phyloP scores from a whole-genome alignment of 495 filamentous ascomycete species.

The Aspergillus hancockii region DNA sequence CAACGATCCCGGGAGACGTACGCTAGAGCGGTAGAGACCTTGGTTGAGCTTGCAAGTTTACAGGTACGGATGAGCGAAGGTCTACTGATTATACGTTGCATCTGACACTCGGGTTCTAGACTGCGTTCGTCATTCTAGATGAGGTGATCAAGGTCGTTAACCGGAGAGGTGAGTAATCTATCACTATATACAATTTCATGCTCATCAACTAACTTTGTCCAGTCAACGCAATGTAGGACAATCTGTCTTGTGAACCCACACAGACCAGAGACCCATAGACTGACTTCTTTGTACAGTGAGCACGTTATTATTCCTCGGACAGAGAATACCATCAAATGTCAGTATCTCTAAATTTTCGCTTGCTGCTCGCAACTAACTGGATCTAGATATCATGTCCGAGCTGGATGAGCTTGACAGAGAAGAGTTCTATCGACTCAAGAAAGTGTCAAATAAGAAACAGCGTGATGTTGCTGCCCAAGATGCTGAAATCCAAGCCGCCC shows the following conservation, averaged over 20 bases:
- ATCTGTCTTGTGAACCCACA: neutral
- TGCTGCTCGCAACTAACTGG: conserved; percentile 19
- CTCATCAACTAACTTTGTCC: conserved; percentile 26
- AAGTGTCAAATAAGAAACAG: conserved; percentile 95
- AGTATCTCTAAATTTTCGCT: conserved; percentile 23
- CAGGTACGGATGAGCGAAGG: conserved; percentile 51
- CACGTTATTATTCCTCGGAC: conserved; percentile 98
- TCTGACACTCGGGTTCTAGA: conserved; percentile 47
- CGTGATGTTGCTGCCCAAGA: conserved; percentile 74
- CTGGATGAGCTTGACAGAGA: conserved; percentile 97
- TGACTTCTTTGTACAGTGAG: conserved; percentile 47
- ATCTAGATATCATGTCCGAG: conserved; percentile 91
- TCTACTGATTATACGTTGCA: neutral
- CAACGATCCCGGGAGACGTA: conserved; percentile 95
- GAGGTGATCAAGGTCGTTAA: conserved; percentile 99
- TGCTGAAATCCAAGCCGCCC: conserved; percentile 66
- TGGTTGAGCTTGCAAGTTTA: conserved; percentile 94
- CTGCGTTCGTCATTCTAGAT: conserved; percentile 95
- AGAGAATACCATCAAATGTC: conserved; percentile 97
- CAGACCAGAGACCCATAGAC: neutral
- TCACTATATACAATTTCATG: neutral
- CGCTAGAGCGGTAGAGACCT: conserved; percentile 91
- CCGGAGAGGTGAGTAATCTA: conserved; percentile 67
- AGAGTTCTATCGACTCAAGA: conserved; percentile 98
- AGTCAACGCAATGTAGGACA: conserved; percentile 91